phyloP scores from a whole-genome alignment of 2,329 filamentous ascomycete species.

The Penicillium thymicola region DNA sequence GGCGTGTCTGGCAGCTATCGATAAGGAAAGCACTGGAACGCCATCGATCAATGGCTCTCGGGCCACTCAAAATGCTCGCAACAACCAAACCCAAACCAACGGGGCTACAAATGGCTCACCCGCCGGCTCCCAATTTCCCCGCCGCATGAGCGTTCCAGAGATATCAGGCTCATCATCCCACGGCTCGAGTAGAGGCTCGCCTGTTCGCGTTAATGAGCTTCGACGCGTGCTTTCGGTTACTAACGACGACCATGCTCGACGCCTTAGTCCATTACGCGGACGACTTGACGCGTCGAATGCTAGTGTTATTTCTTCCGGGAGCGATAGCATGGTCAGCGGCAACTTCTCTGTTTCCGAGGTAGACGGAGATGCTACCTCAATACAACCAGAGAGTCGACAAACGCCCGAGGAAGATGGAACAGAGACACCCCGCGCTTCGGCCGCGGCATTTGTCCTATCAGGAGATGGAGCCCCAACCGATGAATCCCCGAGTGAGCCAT shows the following conservation, averaged over 20 bases:
- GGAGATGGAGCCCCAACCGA: constrained; percentile 11
- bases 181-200: constrained; percentile 43
- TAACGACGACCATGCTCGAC: constrained; percentile 33
- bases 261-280: constrained; percentile 44
- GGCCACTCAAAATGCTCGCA: constrained; percentile 46
- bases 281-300: constrained; percentile 32
- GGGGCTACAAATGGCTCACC: constrained; percentile 32
- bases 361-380: constrained; percentile 27
- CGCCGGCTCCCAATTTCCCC: constrained; percentile 30
- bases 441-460: constrained; percentile 18
- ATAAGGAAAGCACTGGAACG: constrained; percentile 65
- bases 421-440: constrained; percentile 34
- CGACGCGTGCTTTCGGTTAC: constrained; percentile 47
- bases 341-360: constrained; percentile 38
- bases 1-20: constrained; percentile 63
- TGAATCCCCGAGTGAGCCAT: constrained; percentile 8
- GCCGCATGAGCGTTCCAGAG: constrained; percentile 39
- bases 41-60: constrained; percentile 74
- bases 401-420: constrained; percentile 26
- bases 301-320: constrained; percentile 40
- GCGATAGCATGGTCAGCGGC: constrained; percentile 46
- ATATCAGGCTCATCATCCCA: constrained; percentile 32
- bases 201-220: constrained; percentile 48
- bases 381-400: constrained; percentile 25
- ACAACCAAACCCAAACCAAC: constrained; percentile 29